Percentiles rank a stretch among this genome's conserved stretches.
phyloP scores from a whole-genome alignment of 495 filamentous ascomycete genomes.

The Baudoinia panamericana region DNA sequence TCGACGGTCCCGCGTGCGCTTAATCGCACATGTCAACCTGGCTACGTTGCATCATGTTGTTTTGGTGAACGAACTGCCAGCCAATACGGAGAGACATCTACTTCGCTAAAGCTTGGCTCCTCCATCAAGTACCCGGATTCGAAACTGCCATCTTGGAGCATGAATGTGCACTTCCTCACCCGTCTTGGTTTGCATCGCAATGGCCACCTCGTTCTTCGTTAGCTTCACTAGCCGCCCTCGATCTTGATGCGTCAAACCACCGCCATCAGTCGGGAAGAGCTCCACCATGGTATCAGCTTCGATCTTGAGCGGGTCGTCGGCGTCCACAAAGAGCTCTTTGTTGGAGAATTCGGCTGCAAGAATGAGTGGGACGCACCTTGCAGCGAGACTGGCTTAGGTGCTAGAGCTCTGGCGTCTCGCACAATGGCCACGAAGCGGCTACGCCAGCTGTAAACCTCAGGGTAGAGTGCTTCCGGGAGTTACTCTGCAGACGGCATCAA shows the following conservation, averaged over 20 bases:
- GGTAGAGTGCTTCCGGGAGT: too few relatives aligned
- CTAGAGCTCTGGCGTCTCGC: too few relatives aligned
- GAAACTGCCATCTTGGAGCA: conserved; percentile 44
- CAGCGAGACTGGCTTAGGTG: too few relatives aligned
- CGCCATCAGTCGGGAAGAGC: conserved; percentile 45
- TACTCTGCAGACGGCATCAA: too few relatives aligned
- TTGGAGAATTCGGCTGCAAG: conserved; percentile 29
- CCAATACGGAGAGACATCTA: too few relatives aligned
- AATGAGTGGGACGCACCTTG: too few relatives aligned
- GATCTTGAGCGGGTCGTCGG: conserved; percentile 32
- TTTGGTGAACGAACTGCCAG: too few relatives aligned
- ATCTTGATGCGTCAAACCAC: conserved; percentile 43
- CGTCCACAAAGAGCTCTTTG: conserved; percentile 27
- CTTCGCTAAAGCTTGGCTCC: conserved; percentile 16
- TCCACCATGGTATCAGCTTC: conserved; percentile 37
- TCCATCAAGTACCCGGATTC: conserved; percentile 28
- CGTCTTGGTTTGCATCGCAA: conserved; percentile 33
- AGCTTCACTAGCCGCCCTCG: conserved; percentile 37
- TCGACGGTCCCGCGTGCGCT: too few relatives aligned
- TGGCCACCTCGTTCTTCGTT: conserved; percentile 37
- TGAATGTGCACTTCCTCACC: conserved; percentile 37
- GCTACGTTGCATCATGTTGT: too few relatives aligned
- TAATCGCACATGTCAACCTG: too few relatives aligned
- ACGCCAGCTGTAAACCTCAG: too few relatives aligned
- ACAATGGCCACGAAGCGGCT: too few relatives aligned